Percentiles rank a stretch among this genome's conserved stretches.
Evolutionary conservation across 2,329 filamentous ascomycete genomes (phyloP).

Genomic region (Akanthomyces uredinophilus): DNA sequence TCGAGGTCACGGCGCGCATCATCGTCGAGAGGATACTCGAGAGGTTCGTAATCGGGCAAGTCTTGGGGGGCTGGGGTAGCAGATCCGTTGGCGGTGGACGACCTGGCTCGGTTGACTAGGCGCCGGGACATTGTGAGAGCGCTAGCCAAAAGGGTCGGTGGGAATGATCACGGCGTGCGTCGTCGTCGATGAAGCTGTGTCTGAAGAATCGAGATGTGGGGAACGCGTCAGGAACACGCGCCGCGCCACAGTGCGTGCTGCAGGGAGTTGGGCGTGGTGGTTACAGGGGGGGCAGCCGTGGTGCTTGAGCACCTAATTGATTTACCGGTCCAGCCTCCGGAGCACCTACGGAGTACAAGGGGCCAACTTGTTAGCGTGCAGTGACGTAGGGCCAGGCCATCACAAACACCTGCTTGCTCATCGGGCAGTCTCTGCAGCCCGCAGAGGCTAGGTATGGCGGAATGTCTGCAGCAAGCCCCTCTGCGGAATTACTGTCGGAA

Average conservation of each 20-base stretch:
- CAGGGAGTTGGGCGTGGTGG: too few species aligned
- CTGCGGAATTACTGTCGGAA: too few species aligned
- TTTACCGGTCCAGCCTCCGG: too few species aligned
- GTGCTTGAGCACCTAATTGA: too few species aligned
- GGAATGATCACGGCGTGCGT: background rate
- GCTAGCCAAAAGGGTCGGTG: background rate
- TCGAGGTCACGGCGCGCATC: constrained; percentile 34
- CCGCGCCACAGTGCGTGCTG: background rate
- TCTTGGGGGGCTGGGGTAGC: constrained; percentile 21
- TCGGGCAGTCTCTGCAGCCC: too few species aligned
- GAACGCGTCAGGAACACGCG: constrained; percentile 9
- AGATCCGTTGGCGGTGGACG: constrained; percentile 15
- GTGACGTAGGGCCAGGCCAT: too few species aligned
- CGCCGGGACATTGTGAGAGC: constrained; percentile 28
- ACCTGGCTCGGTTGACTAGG: constrained; percentile 24
- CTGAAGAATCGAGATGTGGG: background rate
- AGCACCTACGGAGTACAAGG: too few species aligned
- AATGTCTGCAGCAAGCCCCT: too few species aligned
- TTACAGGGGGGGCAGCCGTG: too few species aligned
- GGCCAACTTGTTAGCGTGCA: too few species aligned
- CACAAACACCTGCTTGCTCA: too few species aligned
- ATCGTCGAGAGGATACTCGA: constrained; percentile 39
- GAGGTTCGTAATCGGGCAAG: constrained; percentile 48
- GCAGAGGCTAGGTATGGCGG: too few species aligned
- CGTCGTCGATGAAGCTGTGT: background rate